Conservation (phyloP, 805 yeast species). For the Teunomyces panamensis region DNA sequence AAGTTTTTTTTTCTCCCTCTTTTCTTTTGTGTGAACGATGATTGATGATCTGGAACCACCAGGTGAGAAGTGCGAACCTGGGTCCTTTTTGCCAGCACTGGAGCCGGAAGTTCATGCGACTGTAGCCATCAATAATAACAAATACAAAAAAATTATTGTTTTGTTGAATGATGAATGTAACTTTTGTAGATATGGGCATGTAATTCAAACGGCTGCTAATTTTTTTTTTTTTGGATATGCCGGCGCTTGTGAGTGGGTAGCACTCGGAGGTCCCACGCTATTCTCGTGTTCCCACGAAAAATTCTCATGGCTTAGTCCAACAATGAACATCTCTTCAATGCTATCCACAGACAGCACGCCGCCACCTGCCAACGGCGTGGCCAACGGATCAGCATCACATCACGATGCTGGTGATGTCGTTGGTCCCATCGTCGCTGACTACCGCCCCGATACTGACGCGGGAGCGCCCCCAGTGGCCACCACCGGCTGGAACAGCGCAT, state of each 20-base stretch:
- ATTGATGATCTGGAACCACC: too few relatives aligned
- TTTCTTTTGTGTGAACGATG: too few relatives aligned
- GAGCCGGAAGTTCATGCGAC: too few relatives aligned
- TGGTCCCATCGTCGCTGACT: not conserved
- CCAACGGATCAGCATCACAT: slow-evolving; percentile 4
- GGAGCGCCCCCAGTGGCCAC: slow-evolving; percentile 4
- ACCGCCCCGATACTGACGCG: not conserved
- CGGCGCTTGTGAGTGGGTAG: not conserved
- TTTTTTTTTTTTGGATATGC: not conserved
- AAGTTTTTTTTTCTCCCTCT: too few relatives aligned
- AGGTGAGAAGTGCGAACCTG: too few relatives aligned
- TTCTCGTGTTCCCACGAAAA: slow-evolving; percentile 1
- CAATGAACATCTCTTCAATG: slow-evolving; percentile 37
- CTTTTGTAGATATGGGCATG: too few relatives aligned
- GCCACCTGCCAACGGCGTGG: slow-evolving; percentile 5
- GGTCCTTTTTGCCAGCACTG: too few relatives aligned
- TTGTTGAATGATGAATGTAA: too few relatives aligned
- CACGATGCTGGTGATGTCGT: not conserved
- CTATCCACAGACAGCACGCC: slow-evolving; percentile 25
- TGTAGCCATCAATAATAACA: too few relatives aligned
- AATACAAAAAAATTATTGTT: too few relatives aligned
- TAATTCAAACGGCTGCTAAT: too few relatives aligned
- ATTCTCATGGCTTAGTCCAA: not conserved
- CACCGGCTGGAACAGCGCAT: not conserved
- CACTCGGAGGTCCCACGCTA: not conserved